Conservation (phyloP, 2,329 filamentous ascomycete species). For the Sarocladium brachiariae region DNA sequence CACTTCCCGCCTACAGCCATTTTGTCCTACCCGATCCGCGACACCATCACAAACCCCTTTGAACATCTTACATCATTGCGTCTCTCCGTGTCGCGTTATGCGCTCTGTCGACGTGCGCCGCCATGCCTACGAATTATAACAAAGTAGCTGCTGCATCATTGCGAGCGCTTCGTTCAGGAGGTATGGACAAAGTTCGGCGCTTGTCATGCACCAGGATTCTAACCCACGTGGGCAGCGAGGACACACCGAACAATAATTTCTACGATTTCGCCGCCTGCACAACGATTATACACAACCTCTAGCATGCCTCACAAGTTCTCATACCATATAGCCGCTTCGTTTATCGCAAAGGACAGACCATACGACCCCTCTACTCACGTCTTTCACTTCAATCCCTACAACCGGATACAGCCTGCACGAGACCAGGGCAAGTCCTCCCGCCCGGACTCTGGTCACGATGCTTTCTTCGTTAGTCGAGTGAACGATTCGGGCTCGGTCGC, state of each 20-base stretch:
- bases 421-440: conserved; percentile 35
- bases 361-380: conserved; percentile 64
- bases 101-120: neutral
- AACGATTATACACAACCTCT: conserved; percentile 13
- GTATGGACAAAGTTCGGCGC: too few species aligned
- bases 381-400: conserved; percentile 65
- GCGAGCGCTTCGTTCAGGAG: neutral
- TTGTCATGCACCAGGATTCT: too few species aligned
- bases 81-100: conserved; percentile 2
- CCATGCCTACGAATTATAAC: conserved; percentile 1
- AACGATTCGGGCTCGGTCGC: conserved; percentile 66
- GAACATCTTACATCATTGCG: conserved; percentile 4
- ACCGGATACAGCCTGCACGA: conserved; percentile 43
- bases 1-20: neutral
- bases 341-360: conserved; percentile 62
- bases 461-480: conserved; percentile 86
- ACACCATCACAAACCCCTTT: conserved; percentile 5
- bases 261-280: neutral
- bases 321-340: conserved; percentile 68
- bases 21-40: neutral
- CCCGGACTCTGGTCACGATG: conserved; percentile 84
- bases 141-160: neutral
- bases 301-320: conserved; percentile 38
- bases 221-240: neutral
- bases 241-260: neutral